These are phyloP conservation scores for Pythium myriotylum DNA, from an alignment of 352 stramenopile species.

Conservation along the genomic window DNA sequence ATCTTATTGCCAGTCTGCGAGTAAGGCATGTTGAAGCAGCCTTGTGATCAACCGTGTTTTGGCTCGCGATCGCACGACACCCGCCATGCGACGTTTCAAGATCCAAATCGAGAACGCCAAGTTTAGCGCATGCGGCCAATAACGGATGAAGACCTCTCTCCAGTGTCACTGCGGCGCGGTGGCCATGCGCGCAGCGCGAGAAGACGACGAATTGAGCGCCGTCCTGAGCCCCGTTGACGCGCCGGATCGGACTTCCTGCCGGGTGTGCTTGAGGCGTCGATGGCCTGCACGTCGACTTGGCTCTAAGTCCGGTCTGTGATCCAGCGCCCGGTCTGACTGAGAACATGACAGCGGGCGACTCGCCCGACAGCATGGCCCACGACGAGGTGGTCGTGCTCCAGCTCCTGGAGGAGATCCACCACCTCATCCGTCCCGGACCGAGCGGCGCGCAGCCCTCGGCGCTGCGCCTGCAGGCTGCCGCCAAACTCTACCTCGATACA, in stretches of 20 bases:
- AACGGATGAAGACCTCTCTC: slow-evolving; percentile 7
- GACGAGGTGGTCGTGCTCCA: slow-evolving; percentile 72
- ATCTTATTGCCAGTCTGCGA: too few relatives aligned
- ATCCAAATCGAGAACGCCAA: background rate
- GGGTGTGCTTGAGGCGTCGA: too few relatives aligned
- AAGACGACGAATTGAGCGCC: too few relatives aligned
- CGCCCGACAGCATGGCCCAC: background rate
- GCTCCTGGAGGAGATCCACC: slow-evolving; percentile 73
- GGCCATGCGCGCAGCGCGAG: too few relatives aligned
- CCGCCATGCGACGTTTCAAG: background rate
- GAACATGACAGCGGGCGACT: slow-evolving; percentile 4
- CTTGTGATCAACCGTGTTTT: slow-evolving; percentile 13
- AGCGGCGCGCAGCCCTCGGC: slow-evolving; percentile 33
- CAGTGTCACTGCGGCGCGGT: too few relatives aligned
- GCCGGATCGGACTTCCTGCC: too few relatives aligned
- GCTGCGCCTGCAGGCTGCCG: slow-evolving; percentile 48
- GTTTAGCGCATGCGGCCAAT: slow-evolving; percentile 3
- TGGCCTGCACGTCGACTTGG: too few relatives aligned
- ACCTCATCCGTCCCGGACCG: slow-evolving; percentile 28
- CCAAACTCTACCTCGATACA: slow-evolving; percentile 77
- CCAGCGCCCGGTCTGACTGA: too few relatives aligned
- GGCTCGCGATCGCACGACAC: background rate
- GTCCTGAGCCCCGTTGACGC: too few relatives aligned
- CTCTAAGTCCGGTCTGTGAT: too few relatives aligned
- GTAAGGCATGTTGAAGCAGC: slow-evolving; percentile 4